Evolutionary conservation across 2,329 filamentous ascomycete species (phyloP), one percentile per base, ranked within the genome.

Genomic region (Ploettnerulaceae sp.): DNA sequence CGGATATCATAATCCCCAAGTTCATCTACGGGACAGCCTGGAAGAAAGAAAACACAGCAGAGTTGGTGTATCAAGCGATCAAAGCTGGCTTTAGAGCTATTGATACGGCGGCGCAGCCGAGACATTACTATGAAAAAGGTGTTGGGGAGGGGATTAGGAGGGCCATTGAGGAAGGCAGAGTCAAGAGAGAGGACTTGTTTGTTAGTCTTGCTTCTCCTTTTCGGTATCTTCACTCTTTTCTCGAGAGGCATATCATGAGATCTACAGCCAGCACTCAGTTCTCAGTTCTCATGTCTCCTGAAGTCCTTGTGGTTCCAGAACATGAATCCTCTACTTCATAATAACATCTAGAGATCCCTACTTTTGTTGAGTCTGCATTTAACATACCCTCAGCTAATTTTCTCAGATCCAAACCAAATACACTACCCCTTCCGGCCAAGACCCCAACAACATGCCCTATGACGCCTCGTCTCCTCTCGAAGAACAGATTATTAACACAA

Each of bases 21-120:
- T 68, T 82, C 22, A 59, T 93, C 52, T 93, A 93, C 64, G 87
- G 87, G 41, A 91, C 87, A 2, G 87, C 87, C n/a, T 91, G 87
- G 86, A 93, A 93, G 65, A 82, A 84, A 59, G 79, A 83, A 1
- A 67, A 68, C 14, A 89, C 85, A 0, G 73, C 75, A 15, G 70
- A 76, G 45, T 71, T 91, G 2, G 86, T 93, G 17, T 77, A 82
- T 57, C 66, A 74, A 52, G 87, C 88, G 2, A 61, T 93, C 25
- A 71, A 71, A 34, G 69, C 76, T 34, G 86, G 87, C 4, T 93
- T 91, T 57, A 74, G 80, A 24, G 84, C 72, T 36, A 69, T 93
- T 49, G 87, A 93, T 61, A 91, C 87, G 0, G 86, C 86, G 7
- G 84, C 83, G 12, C 85, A 89, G 65, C 86, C 86, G 2, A 78